Base-by-base conservation (phyloP, 148 eudicot species). In the Rhododendron kiyosumense region DNA sequence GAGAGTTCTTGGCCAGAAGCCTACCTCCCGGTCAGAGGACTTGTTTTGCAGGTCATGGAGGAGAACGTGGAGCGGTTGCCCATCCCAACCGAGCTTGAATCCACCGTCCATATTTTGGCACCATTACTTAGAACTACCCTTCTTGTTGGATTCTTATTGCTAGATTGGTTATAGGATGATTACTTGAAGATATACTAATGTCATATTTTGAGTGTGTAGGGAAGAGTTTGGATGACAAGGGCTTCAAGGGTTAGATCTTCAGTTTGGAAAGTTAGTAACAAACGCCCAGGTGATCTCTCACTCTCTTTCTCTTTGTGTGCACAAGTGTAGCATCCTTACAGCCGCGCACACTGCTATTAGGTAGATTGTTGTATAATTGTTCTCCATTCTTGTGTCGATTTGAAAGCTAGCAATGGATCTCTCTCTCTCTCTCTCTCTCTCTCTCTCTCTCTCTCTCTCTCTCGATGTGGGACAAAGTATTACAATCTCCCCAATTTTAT, bases 181-280 rank as follows among this genome's bases (percentile, higher is more conserved):
- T 45, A 78, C 34, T n/a, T 28, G 49, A 5, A 51, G 84, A 82
- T 32, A 5, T 74, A 49, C 76, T 49, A 7, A 71, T 49, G 52
- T 83, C 59, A 45, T 51, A 20, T 91, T 32, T 82, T 46, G 69
- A 67, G 85, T 49, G 88, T 78, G 63, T 83, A 95, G 98, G 98
- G 92, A 71, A 92, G 87, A 79, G 36, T 90, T 51, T 95, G 98
- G 98, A 93, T 93, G 90, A 82, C 94, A 51, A 93, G 91, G 88
- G 98, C 96, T 78, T 89, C 99, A 15, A 92, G 93, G 89, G 88
- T 90, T n/a, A 91, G 98, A 87, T 93, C 98, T 79, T 96, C 98
- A 34, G 98, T 89, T 69, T 96, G 98, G 98, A 94, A 91, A 91
- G 95, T 96, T 80, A 88, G 96, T 83, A 91, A 91, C 51, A 96